A percentile compares a stretch with the other conserved stretches of the same genome.
Evolutionary conservation across 805 yeast genomes (phyloP).

Genomic region (Candida golubevii): DNA sequence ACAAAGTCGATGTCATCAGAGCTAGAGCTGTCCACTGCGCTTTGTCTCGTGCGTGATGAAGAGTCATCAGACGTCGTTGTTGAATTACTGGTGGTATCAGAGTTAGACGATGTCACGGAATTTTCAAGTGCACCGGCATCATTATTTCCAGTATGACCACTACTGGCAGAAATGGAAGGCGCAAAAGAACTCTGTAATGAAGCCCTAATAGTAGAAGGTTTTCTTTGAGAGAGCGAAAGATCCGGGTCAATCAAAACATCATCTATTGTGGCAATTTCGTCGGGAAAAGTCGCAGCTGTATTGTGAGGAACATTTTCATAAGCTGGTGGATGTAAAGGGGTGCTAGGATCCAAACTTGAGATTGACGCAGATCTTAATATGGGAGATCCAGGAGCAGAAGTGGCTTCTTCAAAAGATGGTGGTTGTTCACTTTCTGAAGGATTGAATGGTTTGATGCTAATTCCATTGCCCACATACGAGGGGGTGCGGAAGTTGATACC

Average conservation of each 20-base stretch:
- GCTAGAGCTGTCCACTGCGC: neutral
- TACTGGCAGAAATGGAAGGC: slow-evolving; percentile 12
- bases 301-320: slow-evolving; percentile 15
- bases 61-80: slow-evolving; percentile 1
- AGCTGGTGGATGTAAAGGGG: slow-evolving; percentile 30
- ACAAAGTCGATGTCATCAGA: neutral
- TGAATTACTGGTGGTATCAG: neutral
- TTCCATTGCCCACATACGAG: slow-evolving; percentile 29
- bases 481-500: slow-evolving; percentile 38
- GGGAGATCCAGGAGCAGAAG: slow-evolving; percentile 40
- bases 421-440: slow-evolving; percentile 26
- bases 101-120: neutral
- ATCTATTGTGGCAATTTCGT: slow-evolving; percentile 22
- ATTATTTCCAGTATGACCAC: slow-evolving; percentile 2
- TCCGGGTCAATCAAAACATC: slow-evolving; percentile 20
- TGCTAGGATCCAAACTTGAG: slow-evolving; percentile 31
- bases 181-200: slow-evolving; percentile 35
- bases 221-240: slow-evolving; percentile 4
- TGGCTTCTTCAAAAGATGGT: slow-evolving; percentile 67
- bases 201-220: slow-evolving; percentile 23
- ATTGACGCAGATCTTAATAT: slow-evolving; percentile 35
- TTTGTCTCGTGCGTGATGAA: slow-evolving; percentile 1
- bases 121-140: slow-evolving; percentile 1
- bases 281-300: neutral
- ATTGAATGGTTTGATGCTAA: slow-evolving; percentile 27